Evolutionary conservation across 2,329 filamentous ascomycete genomes (phyloP).

Genomic region (Sclerotinia spermophila): DNA sequence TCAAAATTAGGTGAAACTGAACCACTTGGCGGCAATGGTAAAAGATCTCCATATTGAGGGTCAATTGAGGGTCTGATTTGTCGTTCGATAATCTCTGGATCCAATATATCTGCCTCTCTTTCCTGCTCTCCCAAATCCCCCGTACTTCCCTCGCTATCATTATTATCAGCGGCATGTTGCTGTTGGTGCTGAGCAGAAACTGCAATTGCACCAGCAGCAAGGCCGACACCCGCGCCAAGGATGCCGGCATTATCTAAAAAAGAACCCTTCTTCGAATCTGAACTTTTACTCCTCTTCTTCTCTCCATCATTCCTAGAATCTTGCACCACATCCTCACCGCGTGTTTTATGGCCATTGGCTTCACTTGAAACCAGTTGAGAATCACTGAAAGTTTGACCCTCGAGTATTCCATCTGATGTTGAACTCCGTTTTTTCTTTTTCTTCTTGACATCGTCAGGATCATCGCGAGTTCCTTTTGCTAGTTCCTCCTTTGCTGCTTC

Average conservation of each 20-base stretch:
- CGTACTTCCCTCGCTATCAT: constrained; percentile 26
- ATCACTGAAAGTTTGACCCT: constrained; percentile 28
- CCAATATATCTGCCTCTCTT: constrained; percentile 40
- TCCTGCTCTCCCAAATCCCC: constrained; percentile 17
- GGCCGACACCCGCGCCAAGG: constrained; percentile 66
- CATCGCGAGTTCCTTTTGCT: constrained; percentile 30
- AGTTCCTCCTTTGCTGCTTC: constrained; percentile 30
- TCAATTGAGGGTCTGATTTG: constrained; percentile 63
- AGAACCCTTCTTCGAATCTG: constrained; percentile 47
- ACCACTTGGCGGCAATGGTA: constrained; percentile 60
- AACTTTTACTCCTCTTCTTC: constrained; percentile 32
- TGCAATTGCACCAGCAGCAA: constrained; percentile 47
- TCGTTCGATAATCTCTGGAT: constrained; percentile 56
- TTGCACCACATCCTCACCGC: constrained; percentile 27
- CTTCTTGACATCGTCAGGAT: constrained; percentile 34
- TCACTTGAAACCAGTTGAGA: constrained; percentile 30
- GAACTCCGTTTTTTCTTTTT: constrained; percentile 36
- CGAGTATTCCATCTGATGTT: constrained; percentile 29
- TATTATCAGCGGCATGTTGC: constrained; percentile 37
- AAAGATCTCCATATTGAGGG: constrained; percentile 61
- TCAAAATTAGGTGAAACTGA: constrained; percentile 47
- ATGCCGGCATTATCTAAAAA: constrained; percentile 71
- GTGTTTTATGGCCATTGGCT: constrained; percentile 24
- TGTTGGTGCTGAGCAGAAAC: constrained; percentile 37
- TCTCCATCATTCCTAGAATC: constrained; percentile 29